Conservation (phyloP, 2,329 filamentous ascomycete species). For the Xylaria sp. region DNA sequence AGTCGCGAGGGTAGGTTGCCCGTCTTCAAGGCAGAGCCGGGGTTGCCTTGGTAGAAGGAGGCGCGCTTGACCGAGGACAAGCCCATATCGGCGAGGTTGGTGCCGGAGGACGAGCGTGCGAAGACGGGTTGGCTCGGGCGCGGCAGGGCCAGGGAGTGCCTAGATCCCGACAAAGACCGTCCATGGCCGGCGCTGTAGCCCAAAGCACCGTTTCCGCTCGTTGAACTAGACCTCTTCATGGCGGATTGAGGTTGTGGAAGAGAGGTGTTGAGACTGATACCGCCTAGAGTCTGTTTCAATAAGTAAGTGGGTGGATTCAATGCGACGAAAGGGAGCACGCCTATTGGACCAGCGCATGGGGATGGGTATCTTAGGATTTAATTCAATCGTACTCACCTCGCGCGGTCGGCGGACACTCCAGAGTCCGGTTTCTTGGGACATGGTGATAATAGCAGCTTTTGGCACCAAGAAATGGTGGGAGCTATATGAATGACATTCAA, state of each 20-base stretch:
- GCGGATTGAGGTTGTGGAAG: slow-evolving; percentile 93
- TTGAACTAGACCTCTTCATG: slow-evolving; percentile 91
- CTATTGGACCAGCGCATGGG: slow-evolving; percentile 32
- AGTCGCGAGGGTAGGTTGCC: slow-evolving; percentile 57
- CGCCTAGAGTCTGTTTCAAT: slow-evolving; percentile 78
- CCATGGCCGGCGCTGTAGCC: slow-evolving; percentile 77
- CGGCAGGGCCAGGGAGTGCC: slow-evolving; percentile 85
- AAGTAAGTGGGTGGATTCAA: slow-evolving; percentile 36
- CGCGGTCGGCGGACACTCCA: slow-evolving; percentile 93
- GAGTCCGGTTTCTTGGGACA: slow-evolving; percentile 88
- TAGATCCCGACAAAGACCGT: slow-evolving; percentile 83
- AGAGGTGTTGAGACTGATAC: slow-evolving; percentile 82
- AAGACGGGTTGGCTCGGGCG: slow-evolving; percentile 90
- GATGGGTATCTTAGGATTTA: slow-evolving; percentile 16
- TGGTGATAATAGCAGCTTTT: slow-evolving; percentile 54
- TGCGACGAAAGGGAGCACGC: slow-evolving; percentile 28
- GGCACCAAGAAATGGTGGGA: background rate
- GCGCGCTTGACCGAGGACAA: slow-evolving; percentile 86
- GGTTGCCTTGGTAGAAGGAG: slow-evolving; percentile 73
- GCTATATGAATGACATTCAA: background rate
- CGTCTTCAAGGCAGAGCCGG: slow-evolving; percentile 73
- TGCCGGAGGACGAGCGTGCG: slow-evolving; percentile 83
- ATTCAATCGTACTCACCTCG: slow-evolving; percentile 71
- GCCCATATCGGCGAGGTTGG: slow-evolving; percentile 81
- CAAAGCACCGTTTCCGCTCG: slow-evolving; percentile 71